Evolutionary conservation across 495 filamentous ascomycete genomes (phyloP), one percentile per base, ranked within the genome.

Genomic region (Rostrohypoxylon terebratum): DNA sequence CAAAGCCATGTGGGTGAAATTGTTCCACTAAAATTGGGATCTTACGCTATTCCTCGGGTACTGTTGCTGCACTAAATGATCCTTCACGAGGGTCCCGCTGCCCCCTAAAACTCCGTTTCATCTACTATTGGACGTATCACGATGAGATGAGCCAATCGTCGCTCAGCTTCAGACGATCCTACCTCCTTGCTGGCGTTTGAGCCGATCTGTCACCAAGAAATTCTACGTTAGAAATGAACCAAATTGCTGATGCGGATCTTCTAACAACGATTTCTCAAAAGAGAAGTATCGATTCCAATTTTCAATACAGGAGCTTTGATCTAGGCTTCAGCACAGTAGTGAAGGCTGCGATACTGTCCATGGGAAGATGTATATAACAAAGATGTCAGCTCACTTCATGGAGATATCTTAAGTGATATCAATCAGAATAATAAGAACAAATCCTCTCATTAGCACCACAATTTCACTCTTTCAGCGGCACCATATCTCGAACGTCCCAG

Each of bases 241-340:
- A 68, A 63, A 59, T 63, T 66, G 38, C 13, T 20, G 38, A 42
- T 38, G 44, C 25, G 47, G 36, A 66, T 55, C 55, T 61, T 45
- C 36, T 25, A 40, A 65, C 57, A 45, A 31, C 28, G 14, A 45
- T 66, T 63, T 51, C 69, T 63, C 7, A 67, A 67, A 63, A 10
- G 4, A 63, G 69, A 45, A 72, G 63, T 63, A 10, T 47, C 20
- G 63, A 72, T 72, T 72, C 58, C 69, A 72, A 63, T 53, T 14
- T 63, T 50, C 42, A 55, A 47, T 68, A 58, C 63, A 45, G 7
- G 45, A 64, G 59, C 20, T 42, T n/a, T 7, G 14, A 55, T 40
- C 21, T 55, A 36, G 34, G 28, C 31, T 33, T 16, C 62, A 45
- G 25, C 23, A 38, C 2, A 31, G 8, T 51, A 3, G 33, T 21